Evolutionary conservation across 805 yeast species (phyloP), one percentile per base, ranked within the genome.

Genomic region (Metschnikowia dekortorum): DNA sequence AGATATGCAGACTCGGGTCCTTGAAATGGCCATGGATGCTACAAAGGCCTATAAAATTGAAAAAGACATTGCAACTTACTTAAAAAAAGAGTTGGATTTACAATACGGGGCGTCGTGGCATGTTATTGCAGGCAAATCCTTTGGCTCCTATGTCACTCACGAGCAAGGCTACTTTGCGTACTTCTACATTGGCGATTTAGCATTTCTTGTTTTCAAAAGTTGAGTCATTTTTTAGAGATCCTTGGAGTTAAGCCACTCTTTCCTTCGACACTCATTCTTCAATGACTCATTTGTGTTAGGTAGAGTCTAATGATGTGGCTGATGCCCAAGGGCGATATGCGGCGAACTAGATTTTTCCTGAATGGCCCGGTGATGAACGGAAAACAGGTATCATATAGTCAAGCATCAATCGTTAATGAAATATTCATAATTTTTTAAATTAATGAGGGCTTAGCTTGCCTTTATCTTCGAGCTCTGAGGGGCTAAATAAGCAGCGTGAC

Each of bases 91-190:
- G 54, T 65, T 86, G 65, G 94, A 87, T 62, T 74, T 76, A 43
- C 65, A 73, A 42, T 79, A 75, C 52, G 92, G 91, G 0, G 78
- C 82, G 30, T 80, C 88, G 37, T 87, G 94, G 95, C 92, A 87
- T 63, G 88, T 85, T 2, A 77, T 87, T 45, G 90, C 85, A 47
- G 95, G 94, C 9, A 84, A 81, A 64, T 83, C 83, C 58, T 87
- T 87, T 66, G 92, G 94, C 3, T 79, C 86, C 44, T 85, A 83
- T 62, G 89, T 87, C 16, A 84, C 91, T 10, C 94, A 87, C 61
- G 88, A 86, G 65, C 81, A 81, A 56, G 91, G 90, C 1, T 75
- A 74, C 59, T 87, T 87, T 60, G 71, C 82, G 10, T 87, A 87
- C 61, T 85, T 82, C 61, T 87, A 85, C 68, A 74, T 85, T 56